Evolutionary conservation across 345 rosid species (phyloP), one percentile per base, ranked within the genome.

Genomic region (Salix koriyanagi): DNA sequence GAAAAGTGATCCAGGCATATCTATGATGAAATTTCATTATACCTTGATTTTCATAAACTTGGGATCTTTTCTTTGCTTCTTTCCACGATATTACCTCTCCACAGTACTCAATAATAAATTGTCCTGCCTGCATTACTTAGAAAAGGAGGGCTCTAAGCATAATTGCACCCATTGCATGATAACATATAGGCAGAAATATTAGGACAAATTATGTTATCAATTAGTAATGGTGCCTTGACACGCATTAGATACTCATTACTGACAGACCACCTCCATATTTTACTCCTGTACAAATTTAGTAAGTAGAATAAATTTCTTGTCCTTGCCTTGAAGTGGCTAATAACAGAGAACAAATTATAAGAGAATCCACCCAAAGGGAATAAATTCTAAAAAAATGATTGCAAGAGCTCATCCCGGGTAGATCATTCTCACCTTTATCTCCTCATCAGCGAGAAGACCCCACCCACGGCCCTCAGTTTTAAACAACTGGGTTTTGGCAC

Each of bases 31-130:
- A 48, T 66, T 66, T 50, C 70, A 75, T 67, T 81, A 76, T 72
- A 91, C 99, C 98, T 72, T 85, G 88, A 70, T 69, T 82, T 89
- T 90, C 98, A 76, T 96, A 96, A 70, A 88, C 74, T 48, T 90
- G 96, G 46, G 99, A 87, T 56, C 99, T 89, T 77, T 89, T 86
- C 88, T 83, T 91, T 69, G 98, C 99, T 81, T 93, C 98, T 88
- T 85, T 91, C 91, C 94, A 92, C 16, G 97, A 88, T 85, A 93
- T 96, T 65, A 96, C 98, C 91, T 96, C 99, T 61, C 99, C 99
- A 89, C 96, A 96, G 48, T 96, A 96, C 87, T 96, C 99, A 60
- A 93, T 90, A 72, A 96, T 87, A 72, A 96, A 91, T 52, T 88
- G 96, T 28, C 99, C 98, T 23, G 82, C 89, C 99, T 96, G 82